Evolutionary conservation across 2,329 filamentous ascomycete species (phyloP).

Genomic region (Uncinocarpus reesii): DNA sequence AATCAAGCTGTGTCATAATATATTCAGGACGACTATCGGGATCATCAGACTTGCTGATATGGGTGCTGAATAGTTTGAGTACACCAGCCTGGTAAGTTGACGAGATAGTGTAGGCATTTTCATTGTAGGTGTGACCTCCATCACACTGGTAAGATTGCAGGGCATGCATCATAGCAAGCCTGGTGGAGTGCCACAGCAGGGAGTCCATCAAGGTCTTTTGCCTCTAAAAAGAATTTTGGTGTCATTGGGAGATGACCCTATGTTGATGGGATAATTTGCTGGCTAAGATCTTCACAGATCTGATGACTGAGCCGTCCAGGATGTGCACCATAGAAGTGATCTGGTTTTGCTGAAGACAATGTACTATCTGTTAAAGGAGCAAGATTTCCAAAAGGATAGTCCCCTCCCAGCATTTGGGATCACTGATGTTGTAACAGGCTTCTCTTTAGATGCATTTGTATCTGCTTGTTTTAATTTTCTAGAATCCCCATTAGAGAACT

Average conservation of each 20-base stretch:
- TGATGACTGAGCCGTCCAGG: slow-evolving; percentile 23
- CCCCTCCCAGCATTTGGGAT: slow-evolving; percentile 24
- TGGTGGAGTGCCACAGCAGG: no score
- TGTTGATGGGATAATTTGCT: slow-evolving; percentile 24
- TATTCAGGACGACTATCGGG: slow-evolving; percentile 8
- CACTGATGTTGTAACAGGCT: slow-evolving; percentile 24
- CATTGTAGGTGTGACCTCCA: slow-evolving; percentile 28
- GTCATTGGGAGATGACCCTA: slow-evolving; percentile 7
- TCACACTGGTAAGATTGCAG: slow-evolving; percentile 30
- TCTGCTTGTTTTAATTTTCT: slow-evolving; percentile 24
- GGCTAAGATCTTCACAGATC: slow-evolving; percentile 20
- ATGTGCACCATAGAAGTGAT: slow-evolving; percentile 26
- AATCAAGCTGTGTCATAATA: slow-evolving; percentile 17
- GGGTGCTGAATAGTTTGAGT: slow-evolving; percentile 13
- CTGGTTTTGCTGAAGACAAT: slow-evolving; percentile 21
- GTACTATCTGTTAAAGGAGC: slow-evolving; percentile 25
- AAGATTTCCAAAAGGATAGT: slow-evolving; percentile 30
- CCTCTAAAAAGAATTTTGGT: no score
- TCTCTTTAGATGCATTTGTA: slow-evolving; percentile 27
- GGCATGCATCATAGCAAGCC: no score
- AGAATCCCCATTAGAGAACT: slow-evolving; percentile 26
- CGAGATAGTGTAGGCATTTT: slow-evolving; percentile 32
- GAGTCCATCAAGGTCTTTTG: no score
- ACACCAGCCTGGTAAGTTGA: slow-evolving; percentile 15
- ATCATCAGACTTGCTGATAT: not conserved